Conservation (phyloP, 805 yeast genomes). For the Candida coquimbonensis region DNA sequence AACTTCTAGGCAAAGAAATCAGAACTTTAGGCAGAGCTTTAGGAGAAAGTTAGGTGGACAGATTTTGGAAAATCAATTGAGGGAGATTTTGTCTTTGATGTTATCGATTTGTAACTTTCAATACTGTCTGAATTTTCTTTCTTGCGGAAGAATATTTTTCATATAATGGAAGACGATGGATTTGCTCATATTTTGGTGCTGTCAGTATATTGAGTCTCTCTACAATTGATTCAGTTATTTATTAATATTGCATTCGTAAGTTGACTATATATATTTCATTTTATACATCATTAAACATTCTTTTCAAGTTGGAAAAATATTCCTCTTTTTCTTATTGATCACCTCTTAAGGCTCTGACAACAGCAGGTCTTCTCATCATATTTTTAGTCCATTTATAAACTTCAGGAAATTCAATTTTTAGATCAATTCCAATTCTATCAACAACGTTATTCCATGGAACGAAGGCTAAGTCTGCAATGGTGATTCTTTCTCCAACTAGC, state of each 20-base stretch:
- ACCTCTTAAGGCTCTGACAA: constrained; percentile 76
- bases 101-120: no score
- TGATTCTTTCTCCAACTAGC: constrained; percentile 79
- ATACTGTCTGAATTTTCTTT: no score
- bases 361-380: constrained; percentile 94
- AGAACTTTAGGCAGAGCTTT: no score
- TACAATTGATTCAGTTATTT: no score
- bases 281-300: background rate
- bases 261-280: background rate
- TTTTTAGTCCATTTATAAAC: constrained; percentile 93
- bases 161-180: no score
- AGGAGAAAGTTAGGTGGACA: no score
- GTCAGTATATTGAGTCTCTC: no score
- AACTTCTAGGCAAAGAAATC: no score
- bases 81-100: no score
- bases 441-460: constrained; percentile 98
- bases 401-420: constrained; percentile 86
- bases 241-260: background rate
- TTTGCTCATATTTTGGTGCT: no score
- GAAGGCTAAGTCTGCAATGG: constrained; percentile 87
- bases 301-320: background rate
- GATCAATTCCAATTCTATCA: constrained; percentile 83
- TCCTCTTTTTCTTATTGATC: constrained; percentile 27
- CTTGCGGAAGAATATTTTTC: no score
- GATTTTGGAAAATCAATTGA: no score